Conservation (phyloP, 306 rosid genomes). For the Castanea crenata region DNA sequence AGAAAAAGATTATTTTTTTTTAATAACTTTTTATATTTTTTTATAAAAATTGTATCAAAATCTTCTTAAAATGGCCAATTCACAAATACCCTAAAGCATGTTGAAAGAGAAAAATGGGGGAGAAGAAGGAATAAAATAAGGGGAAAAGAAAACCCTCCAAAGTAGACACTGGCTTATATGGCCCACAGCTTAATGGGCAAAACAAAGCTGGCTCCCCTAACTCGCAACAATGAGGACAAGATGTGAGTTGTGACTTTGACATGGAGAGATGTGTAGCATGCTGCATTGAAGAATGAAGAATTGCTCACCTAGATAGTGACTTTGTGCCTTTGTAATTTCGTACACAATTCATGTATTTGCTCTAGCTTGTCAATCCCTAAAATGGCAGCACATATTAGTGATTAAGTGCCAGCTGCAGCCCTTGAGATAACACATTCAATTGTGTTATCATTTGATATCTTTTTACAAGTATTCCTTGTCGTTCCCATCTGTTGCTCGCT, state of each 20-base stretch:
- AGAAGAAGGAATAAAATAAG: not conserved
- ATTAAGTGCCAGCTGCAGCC: not conserved
- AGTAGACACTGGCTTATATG: not conserved
- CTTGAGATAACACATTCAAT: not conserved
- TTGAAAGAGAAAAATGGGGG: too few species aligned
- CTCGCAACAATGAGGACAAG: not conserved
- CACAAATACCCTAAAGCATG: too few species aligned
- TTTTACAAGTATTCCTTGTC: not conserved
- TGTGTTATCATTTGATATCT: not conserved
- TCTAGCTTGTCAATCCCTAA: not conserved
- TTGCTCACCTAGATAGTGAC: not conserved
- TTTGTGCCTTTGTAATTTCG: not conserved
- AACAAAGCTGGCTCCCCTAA: not conserved
- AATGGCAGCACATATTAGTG: not conserved
- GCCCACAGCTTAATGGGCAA: not conserved
- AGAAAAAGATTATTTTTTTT: fast-evolving
- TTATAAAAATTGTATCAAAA: too few species aligned
- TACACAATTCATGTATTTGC: slow-evolving; percentile 6
- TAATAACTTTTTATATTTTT: too few species aligned
- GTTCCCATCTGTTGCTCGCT: not conserved
- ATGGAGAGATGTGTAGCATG: not conserved
- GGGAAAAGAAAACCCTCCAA: not conserved
- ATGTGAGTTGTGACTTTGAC: not conserved
- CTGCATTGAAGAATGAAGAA: not conserved
- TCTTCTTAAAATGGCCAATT: too few species aligned